These are phyloP conservation scores for Myxozyma melibiosi DNA, from an alignment of 805 yeast species.

Conservation along the genomic window DNA sequence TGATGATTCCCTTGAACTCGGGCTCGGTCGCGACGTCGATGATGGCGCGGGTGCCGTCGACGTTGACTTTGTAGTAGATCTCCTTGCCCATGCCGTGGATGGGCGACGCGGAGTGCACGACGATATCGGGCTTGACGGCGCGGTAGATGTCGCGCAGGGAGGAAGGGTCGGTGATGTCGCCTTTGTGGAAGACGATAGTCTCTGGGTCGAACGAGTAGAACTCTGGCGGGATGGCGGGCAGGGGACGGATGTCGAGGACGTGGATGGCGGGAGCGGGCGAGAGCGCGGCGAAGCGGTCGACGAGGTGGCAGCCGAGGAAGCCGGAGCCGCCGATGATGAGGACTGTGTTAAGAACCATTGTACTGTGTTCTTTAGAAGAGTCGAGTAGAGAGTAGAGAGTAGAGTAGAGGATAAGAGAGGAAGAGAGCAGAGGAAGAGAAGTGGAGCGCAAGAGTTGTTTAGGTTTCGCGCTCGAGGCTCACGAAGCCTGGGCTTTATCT, in stretches of 20 bases:
- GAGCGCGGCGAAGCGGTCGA: constrained; percentile 75
- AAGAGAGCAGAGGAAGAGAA: too few relatives aligned
- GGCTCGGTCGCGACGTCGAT: constrained; percentile 45
- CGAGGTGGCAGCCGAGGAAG: constrained; percentile 85
- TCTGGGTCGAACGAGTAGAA: constrained; percentile 67
- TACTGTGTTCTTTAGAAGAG: background rate
- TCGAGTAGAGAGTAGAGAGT: too few relatives aligned
- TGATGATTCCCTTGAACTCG: constrained; percentile 41
- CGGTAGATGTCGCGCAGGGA: constrained; percentile 69
- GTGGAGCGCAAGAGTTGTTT: too few relatives aligned
- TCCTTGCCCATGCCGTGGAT: constrained; percentile 84
- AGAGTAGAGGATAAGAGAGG: too few relatives aligned
- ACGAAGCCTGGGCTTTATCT: too few relatives aligned
- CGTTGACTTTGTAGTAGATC: constrained; percentile 86
- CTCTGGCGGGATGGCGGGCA: constrained; percentile 70
- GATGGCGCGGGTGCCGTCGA: constrained; percentile 80
- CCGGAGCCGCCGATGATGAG: constrained; percentile 95
- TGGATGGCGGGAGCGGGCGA: constrained; percentile 71
- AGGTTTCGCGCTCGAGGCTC: too few relatives aligned
- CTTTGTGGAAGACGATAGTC: constrained; percentile 62
- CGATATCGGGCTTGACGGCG: constrained; percentile 63
- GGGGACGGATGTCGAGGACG: constrained; percentile 84
- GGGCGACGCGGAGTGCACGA: constrained; percentile 97
- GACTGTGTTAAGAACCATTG: constrained; percentile 48
- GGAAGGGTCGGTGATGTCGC: constrained; percentile 68